Evolutionary conservation across 2,329 filamentous ascomycete genomes (phyloP).

Genomic region (Pseudocercospora pini-densiflorae): DNA sequence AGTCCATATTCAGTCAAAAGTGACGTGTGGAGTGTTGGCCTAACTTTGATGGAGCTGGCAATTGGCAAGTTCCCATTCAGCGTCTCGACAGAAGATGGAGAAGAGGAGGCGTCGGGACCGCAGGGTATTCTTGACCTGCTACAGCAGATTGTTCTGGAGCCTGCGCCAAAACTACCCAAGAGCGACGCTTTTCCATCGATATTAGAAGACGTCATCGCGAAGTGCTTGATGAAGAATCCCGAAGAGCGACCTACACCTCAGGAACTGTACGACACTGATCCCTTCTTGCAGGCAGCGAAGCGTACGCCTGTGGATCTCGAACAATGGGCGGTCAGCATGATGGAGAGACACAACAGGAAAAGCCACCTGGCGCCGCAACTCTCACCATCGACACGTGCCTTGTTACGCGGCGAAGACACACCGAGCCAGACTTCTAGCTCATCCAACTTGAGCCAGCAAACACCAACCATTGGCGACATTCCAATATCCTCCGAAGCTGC

Average conservation of each 20-base stretch:
- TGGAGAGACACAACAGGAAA: conserved; percentile 94
- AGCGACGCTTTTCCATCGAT: conserved; percentile 97
- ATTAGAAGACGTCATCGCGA: conserved; percentile 95
- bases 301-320: conserved; percentile 91
- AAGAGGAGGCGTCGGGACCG: conserved; percentile 69
- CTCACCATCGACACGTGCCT: conserved; percentile 76
- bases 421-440: conserved; percentile 29
- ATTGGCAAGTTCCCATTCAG: conserved; percentile 97
- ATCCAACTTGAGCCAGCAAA: conserved; percentile 25
- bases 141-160: conserved; percentile 97
- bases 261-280: conserved; percentile 89
- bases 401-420: conserved; percentile 60
- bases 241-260: conserved; percentile 89
- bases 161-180: conserved; percentile 89
- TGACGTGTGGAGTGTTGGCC: conserved; percentile 97
- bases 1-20: conserved; percentile 98
- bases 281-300: conserved; percentile 95
- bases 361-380: conserved; percentile 84
- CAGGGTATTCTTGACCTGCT: conserved; percentile 94
- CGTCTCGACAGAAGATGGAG: conserved; percentile 79
- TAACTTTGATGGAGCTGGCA: conserved; percentile 94
- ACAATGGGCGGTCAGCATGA: conserved; percentile 91
- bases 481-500: conserved; percentile 31
- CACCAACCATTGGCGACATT: conserved; percentile 39
- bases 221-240: conserved; percentile 89